A percentile compares a stretch with the other conserved stretches of the same genome.
These are phyloP conservation scores for Kitagawia praeruptora DNA, from an alignment of 129 eudicot genomes.

Conservation along the genomic window DNA sequence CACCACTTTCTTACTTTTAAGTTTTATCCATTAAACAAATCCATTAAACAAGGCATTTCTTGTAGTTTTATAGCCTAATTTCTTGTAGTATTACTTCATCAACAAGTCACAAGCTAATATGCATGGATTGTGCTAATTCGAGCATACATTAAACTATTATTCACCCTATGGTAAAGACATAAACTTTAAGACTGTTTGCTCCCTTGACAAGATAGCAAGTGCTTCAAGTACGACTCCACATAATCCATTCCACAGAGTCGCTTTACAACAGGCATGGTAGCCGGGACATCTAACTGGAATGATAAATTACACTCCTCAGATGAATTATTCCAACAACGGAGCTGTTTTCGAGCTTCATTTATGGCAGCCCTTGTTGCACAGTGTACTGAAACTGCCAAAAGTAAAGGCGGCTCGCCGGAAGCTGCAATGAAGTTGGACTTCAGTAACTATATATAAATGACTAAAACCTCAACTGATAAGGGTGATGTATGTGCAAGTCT, in stretches of 20 bases:
- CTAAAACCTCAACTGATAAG: too few species aligned
- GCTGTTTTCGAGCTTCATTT: slow-evolving; percentile 68
- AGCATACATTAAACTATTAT: too few species aligned
- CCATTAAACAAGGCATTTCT: too few species aligned
- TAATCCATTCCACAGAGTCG: slow-evolving; percentile 63
- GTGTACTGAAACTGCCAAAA: slow-evolving; percentile 76
- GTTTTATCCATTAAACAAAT: too few species aligned
- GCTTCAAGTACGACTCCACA: slow-evolving; percentile 51
- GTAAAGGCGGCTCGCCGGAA: slow-evolving; percentile 91
- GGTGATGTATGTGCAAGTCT: background rate
- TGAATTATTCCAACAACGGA: slow-evolving; percentile 47
- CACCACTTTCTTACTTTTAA: too few species aligned
- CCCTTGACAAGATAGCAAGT: slow-evolving; percentile 25
- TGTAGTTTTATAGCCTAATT: too few species aligned
- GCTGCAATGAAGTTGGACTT: slow-evolving; percentile 22
- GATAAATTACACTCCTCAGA: slow-evolving; percentile 23
- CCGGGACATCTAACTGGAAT: slow-evolving; percentile 80
- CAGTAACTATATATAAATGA: background rate
- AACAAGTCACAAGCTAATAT: too few species aligned
- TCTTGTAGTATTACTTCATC: too few species aligned
- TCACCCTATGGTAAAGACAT: too few species aligned
- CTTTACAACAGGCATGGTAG: slow-evolving; percentile 87
- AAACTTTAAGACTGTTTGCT: background rate
- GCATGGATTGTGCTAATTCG: too few species aligned
- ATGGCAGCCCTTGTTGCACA: slow-evolving; percentile 92